phyloP scores from a whole-genome alignment of 345 rosid genomes.

The Odontarrhena argentea region DNA sequence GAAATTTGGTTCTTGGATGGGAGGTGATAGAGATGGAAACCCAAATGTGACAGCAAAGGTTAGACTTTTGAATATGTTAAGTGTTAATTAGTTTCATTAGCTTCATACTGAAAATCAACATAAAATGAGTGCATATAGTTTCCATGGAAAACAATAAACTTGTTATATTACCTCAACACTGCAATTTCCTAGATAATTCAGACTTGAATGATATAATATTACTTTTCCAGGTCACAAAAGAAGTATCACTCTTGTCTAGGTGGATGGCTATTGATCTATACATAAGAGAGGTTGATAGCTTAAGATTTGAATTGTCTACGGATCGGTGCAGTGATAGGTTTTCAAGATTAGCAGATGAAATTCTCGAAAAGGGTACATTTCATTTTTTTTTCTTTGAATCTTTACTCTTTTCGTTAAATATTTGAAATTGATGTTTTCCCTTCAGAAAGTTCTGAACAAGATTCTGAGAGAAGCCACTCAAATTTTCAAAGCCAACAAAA shows the following conservation, averaged over 20 bases:
- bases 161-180: not conserved
- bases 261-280: slow-evolving; percentile 98
- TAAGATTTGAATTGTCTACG: slow-evolving; percentile 92
- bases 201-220: slow-evolving; percentile 26
- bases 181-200: not conserved
- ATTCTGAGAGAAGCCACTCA: slow-evolving; percentile 53
- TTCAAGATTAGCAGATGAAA: slow-evolving; percentile 72
- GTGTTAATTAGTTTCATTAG: not conserved
- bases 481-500: slow-evolving; percentile 55
- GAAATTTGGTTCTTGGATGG: slow-evolving; percentile 97
- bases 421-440: slow-evolving; percentile 4
- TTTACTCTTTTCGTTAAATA: not conserved
- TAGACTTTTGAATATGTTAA: slow-evolving; percentile 24
- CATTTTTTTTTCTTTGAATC: not conserved
- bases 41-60: slow-evolving; percentile 95
- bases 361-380: slow-evolving; percentile 72
- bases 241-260: slow-evolving; percentile 90
- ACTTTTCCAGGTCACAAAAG: slow-evolving; percentile 80
- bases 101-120: not conserved
- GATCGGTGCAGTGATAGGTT: slow-evolving; percentile 66
- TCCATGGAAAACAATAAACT: not conserved
- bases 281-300: slow-evolving; percentile 84
- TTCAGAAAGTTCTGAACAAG: slow-evolving; percentile 59
- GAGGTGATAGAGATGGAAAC: slow-evolving; percentile 98
- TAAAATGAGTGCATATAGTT: not conserved